phyloP scores from a whole-genome alignment of 768 basidiomycete genomes.

The Tylopilus balloui region DNA sequence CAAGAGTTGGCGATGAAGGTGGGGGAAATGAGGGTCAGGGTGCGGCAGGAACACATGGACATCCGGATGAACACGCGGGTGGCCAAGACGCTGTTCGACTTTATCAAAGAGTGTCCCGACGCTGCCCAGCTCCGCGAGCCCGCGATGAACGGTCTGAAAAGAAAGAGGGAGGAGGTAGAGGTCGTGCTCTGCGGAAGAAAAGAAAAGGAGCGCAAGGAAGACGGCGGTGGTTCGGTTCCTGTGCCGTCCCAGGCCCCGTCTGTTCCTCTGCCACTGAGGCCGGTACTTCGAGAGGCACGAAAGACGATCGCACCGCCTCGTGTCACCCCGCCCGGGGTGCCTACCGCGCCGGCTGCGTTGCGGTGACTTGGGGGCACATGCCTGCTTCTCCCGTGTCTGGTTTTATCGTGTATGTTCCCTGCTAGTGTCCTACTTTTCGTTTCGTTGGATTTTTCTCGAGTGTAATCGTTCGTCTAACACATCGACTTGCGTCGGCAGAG shows the following conservation, averaged over 20 bases:
- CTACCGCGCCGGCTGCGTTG: neutral
- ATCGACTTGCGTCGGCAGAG: too few species aligned
- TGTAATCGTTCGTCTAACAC: too few species aligned
- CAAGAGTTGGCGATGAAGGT: conserved; percentile 43
- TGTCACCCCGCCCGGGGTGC: neutral
- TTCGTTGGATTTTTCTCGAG: too few species aligned
- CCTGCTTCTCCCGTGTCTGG: too few species aligned
- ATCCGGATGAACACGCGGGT: conserved; percentile 62
- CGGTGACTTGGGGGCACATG: conserved; percentile 5
- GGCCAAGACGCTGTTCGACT: conserved; percentile 50
- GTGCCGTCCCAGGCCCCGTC: neutral
- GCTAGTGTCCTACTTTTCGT: too few species aligned
- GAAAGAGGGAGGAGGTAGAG: conserved; percentile 27
- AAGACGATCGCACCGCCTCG: conserved; percentile 19
- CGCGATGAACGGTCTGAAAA: conserved; percentile 7
- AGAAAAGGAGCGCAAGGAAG: conserved; percentile 17
- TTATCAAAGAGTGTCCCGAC: conserved; percentile 34
- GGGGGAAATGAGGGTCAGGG: conserved; percentile 47
- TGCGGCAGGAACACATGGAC: conserved; percentile 56
- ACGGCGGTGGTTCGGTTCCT: neutral
- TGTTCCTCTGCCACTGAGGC: conserved; percentile 13
- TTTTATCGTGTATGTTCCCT: too few species aligned
- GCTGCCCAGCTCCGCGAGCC: neutral
- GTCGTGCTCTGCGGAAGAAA: conserved; percentile 1
- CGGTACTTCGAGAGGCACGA: conserved; percentile 17